These are phyloP conservation scores for Candida glucosophila DNA, from an alignment of 1,139 yeast genomes.

Conservation along the genomic window DNA sequence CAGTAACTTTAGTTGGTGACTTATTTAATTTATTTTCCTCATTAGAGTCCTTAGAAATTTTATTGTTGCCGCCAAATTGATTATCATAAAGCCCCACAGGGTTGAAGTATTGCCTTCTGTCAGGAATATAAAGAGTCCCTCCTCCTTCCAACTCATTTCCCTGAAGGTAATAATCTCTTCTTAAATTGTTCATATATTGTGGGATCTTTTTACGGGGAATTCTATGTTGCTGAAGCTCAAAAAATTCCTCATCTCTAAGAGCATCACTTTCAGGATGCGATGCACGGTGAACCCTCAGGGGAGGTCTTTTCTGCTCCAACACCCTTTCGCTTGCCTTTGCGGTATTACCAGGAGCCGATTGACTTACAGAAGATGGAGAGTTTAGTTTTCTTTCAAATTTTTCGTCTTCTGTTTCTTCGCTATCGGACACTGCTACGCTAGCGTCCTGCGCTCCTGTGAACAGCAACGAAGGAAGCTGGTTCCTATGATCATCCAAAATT, in stretches of 20 bases:
- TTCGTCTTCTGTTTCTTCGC: too few relatives aligned
- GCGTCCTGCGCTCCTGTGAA: constrained; percentile 5
- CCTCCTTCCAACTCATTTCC: constrained; percentile 19
- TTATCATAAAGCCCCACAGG: too few relatives aligned
- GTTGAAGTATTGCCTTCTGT: too few relatives aligned
- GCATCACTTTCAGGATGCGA: not conserved
- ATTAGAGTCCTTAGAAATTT: too few relatives aligned
- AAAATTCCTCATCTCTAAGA: not conserved
- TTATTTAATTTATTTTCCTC: too few relatives aligned
- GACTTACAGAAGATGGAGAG: not conserved
- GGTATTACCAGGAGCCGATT: not conserved
- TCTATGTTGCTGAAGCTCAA: constrained; percentile 2
- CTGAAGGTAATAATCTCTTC: constrained; percentile 16
- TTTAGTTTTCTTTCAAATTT: not conserved
- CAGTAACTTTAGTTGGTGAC: too few relatives aligned
- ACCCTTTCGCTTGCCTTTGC: constrained; percentile 1
- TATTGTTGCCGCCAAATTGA: too few relatives aligned
- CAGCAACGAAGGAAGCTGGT: constrained; percentile 34
- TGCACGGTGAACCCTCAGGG: not conserved
- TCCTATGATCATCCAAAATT: constrained; percentile 48
- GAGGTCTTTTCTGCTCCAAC: constrained; percentile 1
- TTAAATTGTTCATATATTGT: constrained; percentile 7
- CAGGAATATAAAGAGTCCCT: too few relatives aligned
- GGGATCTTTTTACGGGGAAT: constrained; percentile 3
- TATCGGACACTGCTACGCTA: constrained; percentile 1